Percentiles rank a stretch among this genome's conserved stretches.
phyloP scores from a whole-genome alignment of 2,329 filamentous ascomycete species.

The Pseudocercospora crystallina region DNA sequence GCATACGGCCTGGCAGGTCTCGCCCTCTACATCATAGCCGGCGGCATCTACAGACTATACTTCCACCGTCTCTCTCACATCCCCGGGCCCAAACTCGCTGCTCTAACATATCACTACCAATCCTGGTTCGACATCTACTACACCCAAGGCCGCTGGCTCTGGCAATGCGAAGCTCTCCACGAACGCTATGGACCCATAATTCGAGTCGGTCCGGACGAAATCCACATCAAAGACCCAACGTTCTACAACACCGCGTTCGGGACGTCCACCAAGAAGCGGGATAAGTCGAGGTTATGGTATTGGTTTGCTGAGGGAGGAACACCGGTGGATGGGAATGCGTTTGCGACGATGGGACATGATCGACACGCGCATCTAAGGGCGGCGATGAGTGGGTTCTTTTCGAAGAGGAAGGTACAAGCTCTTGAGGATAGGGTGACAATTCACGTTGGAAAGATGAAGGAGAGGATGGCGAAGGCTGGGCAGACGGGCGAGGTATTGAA shows the following conservation, averaged over 20 bases:
- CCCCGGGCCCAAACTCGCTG: conserved; percentile 36
- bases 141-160: conserved; percentile 6
- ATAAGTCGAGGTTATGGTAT: conserved; percentile 1
- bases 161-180: background rate
- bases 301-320: background rate
- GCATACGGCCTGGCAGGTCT: no score
- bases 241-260: conserved; percentile 1
- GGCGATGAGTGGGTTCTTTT: conserved; percentile 4
- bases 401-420: background rate
- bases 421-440: background rate
- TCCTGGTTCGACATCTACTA: conserved; percentile 7
- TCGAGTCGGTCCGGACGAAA: conserved; percentile 6
- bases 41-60: conserved; percentile 27
- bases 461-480: background rate
- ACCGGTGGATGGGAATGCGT: background rate
- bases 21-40: background rate
- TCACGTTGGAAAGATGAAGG: conserved; percentile 1
- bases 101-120: conserved; percentile 27
- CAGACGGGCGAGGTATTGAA: background rate
- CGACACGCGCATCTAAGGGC: conserved; percentile 1
- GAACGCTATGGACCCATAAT: conserved; percentile 6
- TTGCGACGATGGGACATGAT: background rate
- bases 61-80: conserved; percentile 36
- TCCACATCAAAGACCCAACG: conserved; percentile 4
- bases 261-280: background rate